phyloP scores from a whole-genome alignment of 2,329 filamentous ascomycete species.

The Furcasterigmium furcatum region DNA sequence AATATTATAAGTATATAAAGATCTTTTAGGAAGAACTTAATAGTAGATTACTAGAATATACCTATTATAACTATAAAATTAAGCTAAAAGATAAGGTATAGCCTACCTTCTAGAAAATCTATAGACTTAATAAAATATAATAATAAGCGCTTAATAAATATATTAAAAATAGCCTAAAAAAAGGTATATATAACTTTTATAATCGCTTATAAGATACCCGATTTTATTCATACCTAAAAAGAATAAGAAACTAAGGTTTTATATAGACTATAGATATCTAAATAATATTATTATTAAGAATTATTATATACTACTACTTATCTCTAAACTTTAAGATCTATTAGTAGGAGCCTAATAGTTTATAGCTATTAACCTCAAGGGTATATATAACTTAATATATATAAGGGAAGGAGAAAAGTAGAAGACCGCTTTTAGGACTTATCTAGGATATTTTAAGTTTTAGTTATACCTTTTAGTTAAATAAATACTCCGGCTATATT shows the following conservation, averaged over 20 bases:
- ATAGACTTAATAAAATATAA: too few relatives aligned
- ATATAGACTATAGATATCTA: slow-evolving; percentile 26
- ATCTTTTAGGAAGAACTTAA: too few relatives aligned
- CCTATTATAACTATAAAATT: too few relatives aligned
- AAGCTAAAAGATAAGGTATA: too few relatives aligned
- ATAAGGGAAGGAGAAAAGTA: background rate
- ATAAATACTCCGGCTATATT: background rate
- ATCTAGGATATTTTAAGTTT: background rate
- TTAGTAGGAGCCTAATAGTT: slow-evolving; percentile 10
- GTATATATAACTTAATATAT: slow-evolving; percentile 5
- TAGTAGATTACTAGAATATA: too few relatives aligned
- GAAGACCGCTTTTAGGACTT: background rate
- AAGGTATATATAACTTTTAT: background rate
- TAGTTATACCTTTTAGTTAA: background rate
- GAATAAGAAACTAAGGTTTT: slow-evolving; percentile 26
- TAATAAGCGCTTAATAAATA: too few relatives aligned
- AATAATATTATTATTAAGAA: too few relatives aligned
- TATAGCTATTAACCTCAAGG: too few relatives aligned
- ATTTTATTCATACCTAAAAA: slow-evolving; percentile 15
- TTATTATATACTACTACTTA: slow-evolving; percentile 21
- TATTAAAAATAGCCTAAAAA: too few relatives aligned
- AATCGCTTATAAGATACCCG: background rate
- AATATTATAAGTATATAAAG: slow-evolving; percentile 4
- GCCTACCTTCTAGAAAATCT: too few relatives aligned
- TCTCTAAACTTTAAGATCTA: slow-evolving; percentile 22